Base-by-base conservation (phyloP, 2,329 filamentous ascomycete genomes). In the Colletotrichum phormii region DNA sequence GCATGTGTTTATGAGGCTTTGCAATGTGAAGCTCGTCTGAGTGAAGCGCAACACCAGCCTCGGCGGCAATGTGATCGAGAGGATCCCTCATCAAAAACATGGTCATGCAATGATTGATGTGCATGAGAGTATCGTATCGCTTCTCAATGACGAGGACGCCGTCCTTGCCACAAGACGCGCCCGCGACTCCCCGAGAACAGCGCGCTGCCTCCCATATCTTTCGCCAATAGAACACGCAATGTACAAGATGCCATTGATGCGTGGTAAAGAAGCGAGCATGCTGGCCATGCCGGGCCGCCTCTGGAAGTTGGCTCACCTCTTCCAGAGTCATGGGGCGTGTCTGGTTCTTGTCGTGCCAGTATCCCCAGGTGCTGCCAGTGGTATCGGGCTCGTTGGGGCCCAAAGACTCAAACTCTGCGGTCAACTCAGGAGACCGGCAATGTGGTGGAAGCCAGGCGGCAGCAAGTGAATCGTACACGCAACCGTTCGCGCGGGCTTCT, bases 181-280 rank as follows among this genome's bases (percentile, higher is more conserved):
- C 60, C 5, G 9, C 8, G 15, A 35, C 29, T 11, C 60, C 67
- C 1, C 29, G 12, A 0, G 18, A 35, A 11, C 67, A 69, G 33
- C 67, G 67, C 24, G 60, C 60, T n/a, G 67, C 35, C 22, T 69
- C 67, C 67, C 67, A 69, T 60, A 59, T 69, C 73, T 82, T 81
- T 55, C 76, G 76, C 81, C 81, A 82, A 71, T 81, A 81, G 35
- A 78, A 81, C 4, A 78, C 59, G 67, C 81, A 82, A 62, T 82
- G 81, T 1, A 75, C 73, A 0, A 80, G 64, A 68, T 82, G 80
- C 80, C 81, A 82, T 2, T 76, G 55, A 11, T 71, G 59, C 18
- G 75, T 75, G 3, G 74, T 60, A 49, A 73, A 79, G 61, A 78
- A 79, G 0, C 60, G 67, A 1, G 67, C 13, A 55, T 68, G 8